Evolutionary conservation across 495 filamentous ascomycete genomes (phyloP).

Genomic region (Aspergillus hancockii): DNA sequence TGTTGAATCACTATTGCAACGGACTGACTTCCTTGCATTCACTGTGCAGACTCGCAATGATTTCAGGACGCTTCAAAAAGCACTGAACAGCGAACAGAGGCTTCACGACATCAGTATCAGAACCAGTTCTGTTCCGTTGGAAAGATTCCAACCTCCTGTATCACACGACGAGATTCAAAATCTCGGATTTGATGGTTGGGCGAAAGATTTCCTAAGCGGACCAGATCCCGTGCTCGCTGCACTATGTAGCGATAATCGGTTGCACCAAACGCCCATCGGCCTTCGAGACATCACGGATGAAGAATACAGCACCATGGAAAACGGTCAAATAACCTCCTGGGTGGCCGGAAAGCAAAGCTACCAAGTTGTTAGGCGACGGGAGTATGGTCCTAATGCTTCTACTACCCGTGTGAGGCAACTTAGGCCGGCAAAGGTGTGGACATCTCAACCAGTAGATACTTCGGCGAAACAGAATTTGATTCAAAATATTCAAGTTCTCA

Average conservation of each 20-base stretch:
- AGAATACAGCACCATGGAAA: conserved; percentile 60
- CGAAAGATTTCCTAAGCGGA: conserved; percentile 73
- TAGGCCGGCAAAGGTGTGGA: conserved; percentile 64
- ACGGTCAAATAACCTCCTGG: conserved; percentile 57
- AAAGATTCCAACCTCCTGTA: conserved; percentile 55
- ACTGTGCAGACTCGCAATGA: conserved; percentile 74
- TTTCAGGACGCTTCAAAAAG: conserved; percentile 62
- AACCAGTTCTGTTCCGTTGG: conserved; percentile 48
- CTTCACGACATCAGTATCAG: conserved; percentile 69
- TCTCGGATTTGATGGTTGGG: conserved; percentile 77
- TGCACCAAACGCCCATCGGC: conserved; percentile 69
- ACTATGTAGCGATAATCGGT: conserved; percentile 67
- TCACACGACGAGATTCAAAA: conserved; percentile 51
- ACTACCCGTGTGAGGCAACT: conserved; percentile 64
- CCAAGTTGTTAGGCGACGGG: conserved; percentile 60
- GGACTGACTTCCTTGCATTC: conserved; percentile 67
- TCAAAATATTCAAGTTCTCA: conserved; percentile 42
- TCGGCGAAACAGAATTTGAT: conserved; percentile 55
- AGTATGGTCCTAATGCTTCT: conserved; percentile 69
- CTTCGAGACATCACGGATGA: conserved; percentile 61
- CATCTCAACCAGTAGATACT: conserved; percentile 70
- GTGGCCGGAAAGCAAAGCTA: conserved; percentile 62
- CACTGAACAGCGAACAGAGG: conserved; percentile 46
- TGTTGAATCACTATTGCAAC: conserved; percentile 70
- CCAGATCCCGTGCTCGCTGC: conserved; percentile 85